Conservation (phyloP, 768 basidiomycete species). For the Tubosaeta sp. region DNA sequence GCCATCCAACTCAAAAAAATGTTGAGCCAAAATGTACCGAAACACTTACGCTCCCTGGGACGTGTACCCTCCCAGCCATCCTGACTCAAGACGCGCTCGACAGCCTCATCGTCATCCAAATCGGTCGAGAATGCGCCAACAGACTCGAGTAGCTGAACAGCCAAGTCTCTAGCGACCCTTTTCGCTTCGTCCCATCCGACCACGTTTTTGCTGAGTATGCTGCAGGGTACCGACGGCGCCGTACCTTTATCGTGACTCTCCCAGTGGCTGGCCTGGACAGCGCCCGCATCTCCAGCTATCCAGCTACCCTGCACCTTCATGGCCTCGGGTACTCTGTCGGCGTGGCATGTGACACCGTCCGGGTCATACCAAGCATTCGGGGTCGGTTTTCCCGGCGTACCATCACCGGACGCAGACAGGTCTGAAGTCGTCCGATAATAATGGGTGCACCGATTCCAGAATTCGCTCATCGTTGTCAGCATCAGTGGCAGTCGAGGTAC, state of each 20-base stretch:
- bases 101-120: slow-evolving; percentile 22
- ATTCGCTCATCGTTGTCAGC: slow-evolving; percentile 35
- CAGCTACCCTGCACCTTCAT: too few relatives aligned
- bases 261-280: slow-evolving; percentile 15
- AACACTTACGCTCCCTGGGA: slow-evolving; percentile 31
- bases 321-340: slow-evolving; percentile 26
- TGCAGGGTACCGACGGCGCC: slow-evolving; percentile 15
- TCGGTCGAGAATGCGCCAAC: slow-evolving; percentile 2
- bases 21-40: not conserved
- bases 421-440: slow-evolving; percentile 12
- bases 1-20: slow-evolving; percentile 12
- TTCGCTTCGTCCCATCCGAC: slow-evolving; percentile 29
- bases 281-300: not conserved
- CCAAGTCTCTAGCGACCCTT: slow-evolving; percentile 15
- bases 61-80: slow-evolving; percentile 35
- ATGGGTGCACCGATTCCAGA: slow-evolving; percentile 34
- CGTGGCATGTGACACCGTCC: slow-evolving; percentile 29
- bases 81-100: slow-evolving; percentile 29
- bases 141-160: slow-evolving; percentile 15
- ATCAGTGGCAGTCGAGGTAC: slow-evolving; percentile 29
- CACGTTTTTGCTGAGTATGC: slow-evolving; percentile 17
- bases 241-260: slow-evolving; percentile 3
- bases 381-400: slow-evolving; percentile 18
- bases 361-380: slow-evolving; percentile 40
- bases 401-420: slow-evolving; percentile 3